A percentile compares a stretch with the other conserved stretches of the same genome.
These are phyloP conservation scores for Wickerhamomyces tratensis DNA, from an alignment of 805 yeast species.

Conservation along the genomic window DNA sequence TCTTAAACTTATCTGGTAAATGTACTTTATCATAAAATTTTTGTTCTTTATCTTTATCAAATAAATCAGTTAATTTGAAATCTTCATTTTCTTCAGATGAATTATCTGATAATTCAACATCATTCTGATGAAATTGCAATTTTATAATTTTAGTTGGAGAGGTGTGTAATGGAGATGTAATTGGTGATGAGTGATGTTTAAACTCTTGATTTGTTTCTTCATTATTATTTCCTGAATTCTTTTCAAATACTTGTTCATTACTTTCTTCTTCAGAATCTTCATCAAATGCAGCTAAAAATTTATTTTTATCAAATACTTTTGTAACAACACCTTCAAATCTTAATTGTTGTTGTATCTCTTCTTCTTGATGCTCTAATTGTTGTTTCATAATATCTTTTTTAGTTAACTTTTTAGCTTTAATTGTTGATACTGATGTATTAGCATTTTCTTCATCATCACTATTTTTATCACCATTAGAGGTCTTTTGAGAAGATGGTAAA, in stretches of 20 bases:
- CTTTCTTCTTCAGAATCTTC: constrained; percentile 1
- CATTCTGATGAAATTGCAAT: background rate
- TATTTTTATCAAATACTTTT: constrained; percentile 11
- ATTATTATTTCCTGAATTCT: too few species aligned
- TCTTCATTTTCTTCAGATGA: constrained; percentile 7
- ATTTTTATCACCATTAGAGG: background rate
- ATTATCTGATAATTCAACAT: constrained; percentile 3
- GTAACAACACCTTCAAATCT: constrained; percentile 6
- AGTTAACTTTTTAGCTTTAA: background rate
- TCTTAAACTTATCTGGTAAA: too few species aligned
- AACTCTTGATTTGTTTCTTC: too few species aligned
- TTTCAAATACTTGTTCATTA: background rate
- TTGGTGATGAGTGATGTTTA: constrained; percentile 2
- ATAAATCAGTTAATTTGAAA: constrained; percentile 3
- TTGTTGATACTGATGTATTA: background rate
- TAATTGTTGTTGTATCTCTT: background rate
- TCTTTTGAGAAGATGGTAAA: background rate
- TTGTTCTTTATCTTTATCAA: background rate
- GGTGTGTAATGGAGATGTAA: constrained; percentile 5
- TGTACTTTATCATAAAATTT: background rate
- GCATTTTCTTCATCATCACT: constrained; percentile 2
- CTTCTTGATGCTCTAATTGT: constrained; percentile 4
- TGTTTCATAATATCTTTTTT: constrained; percentile 1
- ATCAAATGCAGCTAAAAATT: constrained; percentile 15
- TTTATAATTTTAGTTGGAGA: background rate